Evolutionary conservation across 257 asterid species (phyloP), one percentile per base, ranked within the genome.

Genomic region (Marsdenia floribunda): DNA sequence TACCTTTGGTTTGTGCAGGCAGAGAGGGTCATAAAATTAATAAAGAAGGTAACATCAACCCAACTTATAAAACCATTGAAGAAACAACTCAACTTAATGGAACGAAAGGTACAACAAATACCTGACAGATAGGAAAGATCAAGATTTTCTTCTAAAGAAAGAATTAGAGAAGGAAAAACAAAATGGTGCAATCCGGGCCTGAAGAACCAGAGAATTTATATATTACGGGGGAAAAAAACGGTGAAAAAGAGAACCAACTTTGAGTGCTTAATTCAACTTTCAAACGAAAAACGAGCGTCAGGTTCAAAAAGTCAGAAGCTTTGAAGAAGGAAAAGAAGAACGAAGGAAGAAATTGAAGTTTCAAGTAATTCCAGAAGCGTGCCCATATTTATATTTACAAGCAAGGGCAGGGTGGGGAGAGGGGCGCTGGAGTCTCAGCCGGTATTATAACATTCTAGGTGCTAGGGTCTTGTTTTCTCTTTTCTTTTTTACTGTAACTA

Each of bases 301-400:
- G 70, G 66, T 55, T 44, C 33, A 64, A 42, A 81, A 70, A 24
- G 67, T 55, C 68, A 35, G 52, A 47, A 69, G 26, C 66, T 77
- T 73, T 70, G 72, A 65, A 64, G 42, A 70, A 58, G 61, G 60
- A 58, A 35, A 63, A 65, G 66, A 68, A 47, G 35, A 19, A 50
- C 21, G 57, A 55, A 72, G 7, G 69, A 77, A 70, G 80, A 79
- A 14, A 40, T 38, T 4, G 78, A 73, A 73, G 73, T 4, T 44
- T 63, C 33, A 73, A 66, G 81, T 73, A 77, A 73, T 67, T 35
- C 71, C 59, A 65, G 81, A 75, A 71, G 75, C 52, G 66, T 74
- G 74, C 61, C 72, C 83, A 73, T 76, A 76, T 80, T 85, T 82
- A 85, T 80, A 75, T 75, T 75, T 37, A 29, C 40, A 58, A 70